These are phyloP conservation scores for Naumovozyma dairenensis DNA, from an alignment of 805 yeast species.

Conservation along the genomic window DNA sequence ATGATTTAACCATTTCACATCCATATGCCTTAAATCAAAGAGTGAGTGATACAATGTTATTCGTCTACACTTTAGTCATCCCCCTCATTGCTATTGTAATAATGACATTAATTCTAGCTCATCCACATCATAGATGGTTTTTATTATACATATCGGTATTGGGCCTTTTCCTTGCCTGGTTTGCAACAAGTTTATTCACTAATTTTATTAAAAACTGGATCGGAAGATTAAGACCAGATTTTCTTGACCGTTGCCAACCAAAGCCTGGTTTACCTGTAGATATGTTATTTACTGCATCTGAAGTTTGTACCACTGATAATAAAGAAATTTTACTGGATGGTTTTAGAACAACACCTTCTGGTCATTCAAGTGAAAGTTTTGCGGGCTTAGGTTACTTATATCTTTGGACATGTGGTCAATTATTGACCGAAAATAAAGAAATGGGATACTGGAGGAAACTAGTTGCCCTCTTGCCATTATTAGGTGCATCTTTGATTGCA, in stretches of 20 bases:
- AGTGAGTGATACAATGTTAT: conserved; percentile 47
- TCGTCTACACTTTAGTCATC: conserved; percentile 41
- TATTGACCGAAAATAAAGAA: conserved; percentile 37
- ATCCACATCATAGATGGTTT: conserved; percentile 46
- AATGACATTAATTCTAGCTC: conserved; percentile 26
- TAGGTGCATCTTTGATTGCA: conserved; percentile 71
- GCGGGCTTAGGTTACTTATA: conserved; percentile 56
- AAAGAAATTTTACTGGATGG: conserved; percentile 47
- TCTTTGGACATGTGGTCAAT: conserved; percentile 61
- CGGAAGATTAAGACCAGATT: conserved; percentile 90
- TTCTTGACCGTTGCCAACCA: conserved; percentile 77
- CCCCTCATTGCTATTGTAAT: conserved; percentile 38
- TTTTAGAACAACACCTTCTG: conserved; percentile 74
- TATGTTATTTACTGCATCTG: conserved; percentile 47
- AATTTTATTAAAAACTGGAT: conserved; percentile 72
- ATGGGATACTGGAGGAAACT: conserved; percentile 58
- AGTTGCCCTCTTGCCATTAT: conserved; percentile 42
- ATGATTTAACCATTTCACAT: conserved; percentile 69
- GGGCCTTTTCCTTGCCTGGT: conserved; percentile 54
- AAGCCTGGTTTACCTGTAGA: conserved; percentile 44
- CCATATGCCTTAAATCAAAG: conserved; percentile 72
- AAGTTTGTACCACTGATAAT: conserved; percentile 52
- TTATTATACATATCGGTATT: conserved; percentile 53
- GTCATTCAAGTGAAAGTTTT: conserved; percentile 66
- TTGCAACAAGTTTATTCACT: conserved; percentile 53